These are phyloP conservation scores for Cercospora janseana DNA, from an alignment of 2,329 filamentous ascomycete genomes.

Conservation along the genomic window DNA sequence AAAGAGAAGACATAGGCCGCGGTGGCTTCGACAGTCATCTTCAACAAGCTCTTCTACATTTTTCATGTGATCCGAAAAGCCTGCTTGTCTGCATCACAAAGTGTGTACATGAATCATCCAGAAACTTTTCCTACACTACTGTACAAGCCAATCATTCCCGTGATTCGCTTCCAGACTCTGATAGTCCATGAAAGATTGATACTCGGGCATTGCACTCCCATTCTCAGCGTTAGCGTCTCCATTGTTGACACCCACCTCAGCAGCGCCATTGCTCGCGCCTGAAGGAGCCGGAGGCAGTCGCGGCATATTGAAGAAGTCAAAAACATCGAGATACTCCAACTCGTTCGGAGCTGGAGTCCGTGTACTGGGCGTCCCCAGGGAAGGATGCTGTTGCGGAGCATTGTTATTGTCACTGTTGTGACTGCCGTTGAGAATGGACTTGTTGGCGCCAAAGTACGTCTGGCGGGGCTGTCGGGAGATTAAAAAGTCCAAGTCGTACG, in stretches of 20 bases:
- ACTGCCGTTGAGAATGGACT: not conserved
- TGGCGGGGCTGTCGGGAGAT: slow-evolving; percentile 75
- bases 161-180: slow-evolving; percentile 24
- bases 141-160: slow-evolving; percentile 26
- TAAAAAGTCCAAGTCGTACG: slow-evolving; percentile 84
- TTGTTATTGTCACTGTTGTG: not conserved
- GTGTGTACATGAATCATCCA: too few species aligned
- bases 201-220: slow-evolving; percentile 23
- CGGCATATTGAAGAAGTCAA: slow-evolving; percentile 92
- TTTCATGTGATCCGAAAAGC: not conserved
- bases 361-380: slow-evolving; percentile 36
- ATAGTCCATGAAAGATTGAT: slow-evolving; percentile 30
- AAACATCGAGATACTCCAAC: slow-evolving; percentile 86
- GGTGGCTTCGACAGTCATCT: too few species aligned
- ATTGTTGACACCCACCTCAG: slow-evolving; percentile 30
- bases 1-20: not conserved
- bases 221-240: slow-evolving; percentile 29
- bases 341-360: slow-evolving; percentile 69
- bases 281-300: slow-evolving; percentile 55
- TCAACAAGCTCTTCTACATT: too few species aligned
- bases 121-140: slow-evolving; percentile 8
- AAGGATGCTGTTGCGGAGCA: not conserved
- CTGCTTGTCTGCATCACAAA: too few species aligned
- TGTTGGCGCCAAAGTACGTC: slow-evolving; percentile 33
- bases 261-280: slow-evolving; percentile 27